Evolutionary conservation across 2,329 filamentous ascomycete genomes (phyloP).

Genomic region (Pseudogymnoascus sp.): DNA sequence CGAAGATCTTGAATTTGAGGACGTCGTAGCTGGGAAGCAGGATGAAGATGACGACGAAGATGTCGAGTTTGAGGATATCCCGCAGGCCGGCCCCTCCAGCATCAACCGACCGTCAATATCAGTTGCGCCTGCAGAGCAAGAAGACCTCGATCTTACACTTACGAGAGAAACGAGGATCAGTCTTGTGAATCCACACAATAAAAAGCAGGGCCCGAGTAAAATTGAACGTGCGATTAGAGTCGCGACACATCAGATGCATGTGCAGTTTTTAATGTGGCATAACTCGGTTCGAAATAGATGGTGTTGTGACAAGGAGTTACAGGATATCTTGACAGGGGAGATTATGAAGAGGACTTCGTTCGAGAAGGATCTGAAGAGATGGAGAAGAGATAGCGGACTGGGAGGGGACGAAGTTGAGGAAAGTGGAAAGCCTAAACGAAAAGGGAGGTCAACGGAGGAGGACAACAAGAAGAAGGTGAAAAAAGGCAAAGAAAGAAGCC

Average conservation of each 20-base stretch:
- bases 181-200: constrained; percentile 51
- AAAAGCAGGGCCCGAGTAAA: constrained; percentile 80
- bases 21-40: constrained; percentile 29
- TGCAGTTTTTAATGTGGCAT: constrained; percentile 81
- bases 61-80: constrained; percentile 56
- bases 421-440: constrained; percentile 29
- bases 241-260: constrained; percentile 80
- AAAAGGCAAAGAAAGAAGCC: constrained; percentile 34
- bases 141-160: constrained; percentile 69
- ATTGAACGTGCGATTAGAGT: constrained; percentile 71
- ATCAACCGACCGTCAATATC: constrained; percentile 31
- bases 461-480: constrained; percentile 28
- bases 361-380: constrained; percentile 62
- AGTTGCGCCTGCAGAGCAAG: constrained; percentile 45
- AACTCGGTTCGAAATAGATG: constrained; percentile 81
- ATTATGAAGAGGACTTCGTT: constrained; percentile 57
- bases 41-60: constrained; percentile 53
- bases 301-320: constrained; percentile 69
- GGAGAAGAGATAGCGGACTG: constrained; percentile 62
- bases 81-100: constrained; percentile 33
- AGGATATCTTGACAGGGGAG: constrained; percentile 68
- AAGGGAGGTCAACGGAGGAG: constrained; percentile 30
- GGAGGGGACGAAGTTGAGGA: constrained; percentile 30
- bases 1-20: constrained; percentile 18
- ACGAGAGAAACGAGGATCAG: constrained; percentile 52